A percentile compares a stretch with the other conserved stretches of the same genome.
Conservation (phyloP, 2,329 filamentous ascomycete species). For the Colletotrichum noveboracense region DNA sequence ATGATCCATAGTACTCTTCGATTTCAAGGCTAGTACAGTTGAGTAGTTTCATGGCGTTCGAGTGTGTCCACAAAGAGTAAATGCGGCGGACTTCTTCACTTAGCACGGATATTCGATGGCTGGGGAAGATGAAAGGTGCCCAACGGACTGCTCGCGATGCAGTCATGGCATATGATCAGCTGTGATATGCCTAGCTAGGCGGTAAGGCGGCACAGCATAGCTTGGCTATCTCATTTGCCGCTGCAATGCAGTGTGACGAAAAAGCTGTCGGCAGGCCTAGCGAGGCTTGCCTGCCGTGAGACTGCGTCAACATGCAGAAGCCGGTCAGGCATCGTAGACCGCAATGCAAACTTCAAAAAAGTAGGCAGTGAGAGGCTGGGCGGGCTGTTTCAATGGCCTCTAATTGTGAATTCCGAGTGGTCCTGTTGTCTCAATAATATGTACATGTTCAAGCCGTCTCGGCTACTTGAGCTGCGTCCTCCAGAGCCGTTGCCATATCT, state of each 20-base stretch:
- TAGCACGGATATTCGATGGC: neutral
- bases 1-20: neutral
- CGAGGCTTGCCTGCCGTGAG: neutral
- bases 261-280: neutral
- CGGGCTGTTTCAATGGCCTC: neutral
- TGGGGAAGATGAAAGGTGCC: neutral
- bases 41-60: neutral
- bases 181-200: neutral
- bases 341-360: neutral
- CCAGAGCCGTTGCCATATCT: neutral
- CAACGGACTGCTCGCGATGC: neutral
- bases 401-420: neutral
- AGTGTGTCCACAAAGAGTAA: fast-evolving
- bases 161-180: neutral
- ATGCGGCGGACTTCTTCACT: neutral
- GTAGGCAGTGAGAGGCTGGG: fast-evolving
- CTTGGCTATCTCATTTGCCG: neutral
- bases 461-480: neutral
- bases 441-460: neutral
- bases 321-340: neutral
- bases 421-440: neutral
- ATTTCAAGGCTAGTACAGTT: neutral
- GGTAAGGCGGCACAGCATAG: neutral
- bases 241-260: neutral
- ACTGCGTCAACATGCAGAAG: neutral